Evolutionary conservation across 805 yeast genomes (phyloP), one percentile per base, ranked within the genome.

Genomic region (Wickerhamiella azyma): DNA sequence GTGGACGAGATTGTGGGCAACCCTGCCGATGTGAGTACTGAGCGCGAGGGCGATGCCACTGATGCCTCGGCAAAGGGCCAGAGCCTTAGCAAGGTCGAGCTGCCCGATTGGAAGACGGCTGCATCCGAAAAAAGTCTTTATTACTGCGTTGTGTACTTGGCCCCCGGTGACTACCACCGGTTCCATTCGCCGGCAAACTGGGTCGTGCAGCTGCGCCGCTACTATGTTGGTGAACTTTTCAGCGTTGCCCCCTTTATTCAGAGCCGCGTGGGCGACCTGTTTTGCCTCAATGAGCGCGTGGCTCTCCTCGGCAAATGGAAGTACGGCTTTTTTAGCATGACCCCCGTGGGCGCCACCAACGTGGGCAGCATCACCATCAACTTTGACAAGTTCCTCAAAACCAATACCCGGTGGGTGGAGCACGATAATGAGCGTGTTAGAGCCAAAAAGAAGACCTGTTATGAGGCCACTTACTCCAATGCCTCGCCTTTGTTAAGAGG

Each of bases 311-410:
- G 99, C 1, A 79, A 85, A 57, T 92, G 98, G 98, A 84, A 82
- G 60, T 74, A 92, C 61, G 99, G 99, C 0, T 92, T 92, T 57
- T 92, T 92, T 67, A 81, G 94, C 53, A 92, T 92, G 99, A 89
- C 95, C 0, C 96, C 99, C 0, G 98, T 92, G 10, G 99, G 99
- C 11, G 99, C 99, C 19, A 92, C 98, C 2, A 92, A 92, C 65
- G 99, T 92, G 26, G 99, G 99, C 5, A 81, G 94, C 56, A 92
- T 92, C 53, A 79, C 81, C 49, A 72, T 92, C 53, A 85, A 88
- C 59, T 92, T 92, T 58, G 99, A 92, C 64, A 80, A 81, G 65
- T 88, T 84, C 57, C 73, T 92, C 58, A 74, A 80, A 33, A 92
- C 99, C 11, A 92, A 92, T 62, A 79, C 77, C 28, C 45, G 45